Evolutionary conservation across 176 grass and related monocot species (phyloP).

Genomic region (Hordeum marinum): DNA sequence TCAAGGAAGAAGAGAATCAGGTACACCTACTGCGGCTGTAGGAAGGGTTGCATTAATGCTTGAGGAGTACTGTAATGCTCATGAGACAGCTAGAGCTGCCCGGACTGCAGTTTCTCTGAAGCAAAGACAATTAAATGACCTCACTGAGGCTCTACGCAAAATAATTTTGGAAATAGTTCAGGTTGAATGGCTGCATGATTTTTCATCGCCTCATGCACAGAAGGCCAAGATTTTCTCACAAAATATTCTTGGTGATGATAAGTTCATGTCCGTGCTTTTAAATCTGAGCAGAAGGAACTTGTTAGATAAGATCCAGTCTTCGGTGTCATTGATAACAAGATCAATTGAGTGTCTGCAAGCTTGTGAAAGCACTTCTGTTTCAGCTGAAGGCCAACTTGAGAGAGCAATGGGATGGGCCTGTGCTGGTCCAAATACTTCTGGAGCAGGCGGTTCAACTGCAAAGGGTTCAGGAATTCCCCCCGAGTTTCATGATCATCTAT

Average conservation of each 20-base stretch:
- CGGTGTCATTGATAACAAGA: slow-evolving; percentile 70
- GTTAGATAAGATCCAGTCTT: slow-evolving; percentile 91
- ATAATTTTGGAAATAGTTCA: slow-evolving; percentile 72
- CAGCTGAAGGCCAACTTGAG: slow-evolving; percentile 87
- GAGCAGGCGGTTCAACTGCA: slow-evolving; percentile 35
- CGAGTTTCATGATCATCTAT: slow-evolving; percentile 85
- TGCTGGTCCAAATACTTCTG: slow-evolving; percentile 55
- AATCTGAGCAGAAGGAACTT: slow-evolving; percentile 67
- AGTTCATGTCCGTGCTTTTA: slow-evolving; percentile 60
- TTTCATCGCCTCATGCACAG: slow-evolving; percentile 56
- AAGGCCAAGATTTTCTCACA: slow-evolving; percentile 63
- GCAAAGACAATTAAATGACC: slow-evolving; percentile 80
- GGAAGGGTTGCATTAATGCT: slow-evolving; percentile 73
- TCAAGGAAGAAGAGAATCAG: slow-evolving; percentile 54
- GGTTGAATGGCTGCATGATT: slow-evolving; percentile 88
- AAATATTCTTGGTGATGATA: slow-evolving; percentile 75
- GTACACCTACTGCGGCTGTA: slow-evolving; percentile 48
- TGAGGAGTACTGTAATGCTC: slow-evolving; percentile 85
- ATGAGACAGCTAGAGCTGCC: slow-evolving; percentile 83
- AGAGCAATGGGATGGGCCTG: slow-evolving; percentile 98
- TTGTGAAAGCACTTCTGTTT: slow-evolving; percentile 75
- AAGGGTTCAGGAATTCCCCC: slow-evolving; percentile 70
- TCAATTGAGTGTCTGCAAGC: slow-evolving; percentile 74
- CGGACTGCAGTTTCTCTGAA: slow-evolving; percentile 65
- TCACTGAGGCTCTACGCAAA: slow-evolving; percentile 67